Evolutionary conservation across 331 rosid species (phyloP), one percentile per base, ranked within the genome.

Genomic region (Erythrophleum ivorense): DNA sequence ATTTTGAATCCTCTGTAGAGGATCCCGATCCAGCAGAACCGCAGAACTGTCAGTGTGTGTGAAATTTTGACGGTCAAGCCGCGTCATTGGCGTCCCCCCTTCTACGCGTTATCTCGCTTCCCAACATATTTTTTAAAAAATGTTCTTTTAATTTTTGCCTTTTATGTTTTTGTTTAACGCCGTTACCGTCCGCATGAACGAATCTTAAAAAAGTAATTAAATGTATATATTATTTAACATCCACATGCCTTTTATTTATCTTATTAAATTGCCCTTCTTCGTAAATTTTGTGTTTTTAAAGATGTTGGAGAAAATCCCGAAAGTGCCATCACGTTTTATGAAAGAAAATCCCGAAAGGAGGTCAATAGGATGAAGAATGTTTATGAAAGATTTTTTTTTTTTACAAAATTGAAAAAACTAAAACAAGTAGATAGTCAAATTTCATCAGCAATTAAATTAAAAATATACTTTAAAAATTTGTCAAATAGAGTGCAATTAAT

Each of bases 81-180:
- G 89, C 87, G 89, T 86, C 66, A 3, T 50, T 45, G 55, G 74
- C 74, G 0, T 43, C 55, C 14, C 52, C 4, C 24, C 29, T 33
- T 57, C 63, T 36, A 43, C 88, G 88, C 88, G 94, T 88, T 6
- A 83, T 38, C 87, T 63, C 89, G 62, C 65, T n/a, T 86, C 87
- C 82, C 91, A 34, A 82, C 14, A 18, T 43, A 16, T 7, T 66
- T 66, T 4, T 2, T 19, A 21, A 6, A 6, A 2, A 15, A 6
- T 2, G 2, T 6, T 43, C 36, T 10, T 7, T 5, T 4, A 19
- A 15, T 2, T 68, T 43, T 19, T 11, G 9, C 34, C 11, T 69
- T 43, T 11, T 69, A 3, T 45, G 9, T 4, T 43, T n/a, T 8
- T 10, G 21, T 9, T 68, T 41, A 18, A 68, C 34, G 54, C 34